Conservation (phyloP, 306 rosid species). For the Corylus heterophylla region DNA sequence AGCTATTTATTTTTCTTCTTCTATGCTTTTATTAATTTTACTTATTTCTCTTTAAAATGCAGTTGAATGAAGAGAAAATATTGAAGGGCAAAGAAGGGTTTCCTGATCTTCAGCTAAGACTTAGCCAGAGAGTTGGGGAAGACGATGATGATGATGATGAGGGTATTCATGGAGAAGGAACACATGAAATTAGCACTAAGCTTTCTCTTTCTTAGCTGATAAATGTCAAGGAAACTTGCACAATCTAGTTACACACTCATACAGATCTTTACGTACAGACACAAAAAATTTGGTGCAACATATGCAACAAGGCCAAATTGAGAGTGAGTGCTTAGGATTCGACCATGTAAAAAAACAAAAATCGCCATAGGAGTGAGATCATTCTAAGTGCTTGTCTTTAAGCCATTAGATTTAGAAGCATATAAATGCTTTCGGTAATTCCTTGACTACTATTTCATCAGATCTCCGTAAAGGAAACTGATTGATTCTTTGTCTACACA, state of each 20-base stretch:
- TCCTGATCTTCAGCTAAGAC: constrained; percentile 64
- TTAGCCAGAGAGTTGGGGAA: constrained; percentile 38
- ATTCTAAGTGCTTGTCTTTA: background rate
- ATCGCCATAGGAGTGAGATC: constrained; percentile 15
- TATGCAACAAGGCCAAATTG: constrained; percentile 10
- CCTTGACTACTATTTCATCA: no score
- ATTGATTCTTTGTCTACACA: background rate
- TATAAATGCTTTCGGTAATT: background rate
- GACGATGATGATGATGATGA: constrained; percentile 26
- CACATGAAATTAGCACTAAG: constrained; percentile 58
- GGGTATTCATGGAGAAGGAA: constrained; percentile 32
- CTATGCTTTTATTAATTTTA: background rate
- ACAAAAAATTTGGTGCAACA: constrained; percentile 11
- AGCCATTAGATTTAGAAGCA: background rate
- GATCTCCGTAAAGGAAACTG: no score
- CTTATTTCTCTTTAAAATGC: constrained; percentile 14
- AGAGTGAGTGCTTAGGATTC: constrained; percentile 25
- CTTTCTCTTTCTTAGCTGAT: constrained; percentile 63
- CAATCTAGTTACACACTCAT: constrained; percentile 23
- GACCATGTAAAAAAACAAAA: background rate
- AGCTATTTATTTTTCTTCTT: background rate
- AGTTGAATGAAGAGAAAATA: constrained; percentile 44
- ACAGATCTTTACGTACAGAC: background rate
- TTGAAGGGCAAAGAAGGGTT: constrained; percentile 39
- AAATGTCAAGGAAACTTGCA: constrained; percentile 24